Evolutionary conservation across 805 yeast genomes (phyloP), one percentile per base, ranked within the genome.

Genomic region (Myxozyma vanderwaltii): DNA sequence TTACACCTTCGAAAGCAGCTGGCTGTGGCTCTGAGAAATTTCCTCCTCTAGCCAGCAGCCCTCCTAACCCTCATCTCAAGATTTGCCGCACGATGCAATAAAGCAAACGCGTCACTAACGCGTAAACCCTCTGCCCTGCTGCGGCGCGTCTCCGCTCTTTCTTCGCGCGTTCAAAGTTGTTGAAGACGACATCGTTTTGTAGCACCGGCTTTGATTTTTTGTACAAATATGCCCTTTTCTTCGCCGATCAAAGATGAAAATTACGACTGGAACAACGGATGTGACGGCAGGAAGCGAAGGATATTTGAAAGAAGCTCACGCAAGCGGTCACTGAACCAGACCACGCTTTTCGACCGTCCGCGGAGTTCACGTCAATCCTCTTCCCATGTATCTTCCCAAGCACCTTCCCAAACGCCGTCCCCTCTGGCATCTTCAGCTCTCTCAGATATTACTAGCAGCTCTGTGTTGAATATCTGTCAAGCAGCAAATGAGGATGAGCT

Each of bases 371-470:
- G 10, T 12, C n/a, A 17, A 17, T 29, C 50, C 5, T 10, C 21
- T 3, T n/a, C n/a, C n/a, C n/a, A n/a, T n/a, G n/a, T n/a, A n/a
- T n/a, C n/a, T n/a, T n/a, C n/a, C n/a, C n/a, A n/a, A n/a, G n/a
- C n/a, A n/a, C n/a, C n/a, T n/a, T n/a, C n/a, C n/a, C n/a, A n/a
- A 17, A 10, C 7, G 19, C 24, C 2, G 26, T 21, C 33, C 24
- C 4, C 27, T 1, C 39, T 38, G 33, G 23, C 35, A 4, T 43
- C 56, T 23, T 49, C 59, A 5, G 49, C 54, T 17, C 27, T 55
- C 23, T 56, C 48, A 2, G 59, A 48, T 23, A 40, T 55, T 23
- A 48, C 59, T 15, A 24, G 40, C 5, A 29, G 45, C 21, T 55
- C 59, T 19, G 8, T 21, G 10, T 43, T 55, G 48, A 55, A 54